Base-by-base conservation (phyloP, 495 filamentous ascomycete species). In the Cladorrhinum samala region DNA sequence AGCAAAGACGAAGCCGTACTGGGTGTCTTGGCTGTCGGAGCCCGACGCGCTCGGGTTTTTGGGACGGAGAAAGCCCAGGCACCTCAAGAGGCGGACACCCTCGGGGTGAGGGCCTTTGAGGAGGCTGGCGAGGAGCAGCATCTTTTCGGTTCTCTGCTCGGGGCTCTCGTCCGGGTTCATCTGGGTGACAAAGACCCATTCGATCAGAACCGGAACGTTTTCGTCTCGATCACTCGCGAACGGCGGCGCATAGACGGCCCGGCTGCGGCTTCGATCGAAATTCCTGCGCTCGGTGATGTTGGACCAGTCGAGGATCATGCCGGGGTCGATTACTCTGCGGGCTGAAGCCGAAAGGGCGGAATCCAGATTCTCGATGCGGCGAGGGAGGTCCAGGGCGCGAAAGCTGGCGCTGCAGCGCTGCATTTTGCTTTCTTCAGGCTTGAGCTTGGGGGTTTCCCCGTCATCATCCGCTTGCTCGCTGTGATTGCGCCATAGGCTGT, bases 171-270 rank as follows among this genome's bases (percentile, higher is more conserved):
- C 17, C 30, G 25, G 3, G 3, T n/a, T n/a, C 46, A 48, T 48
- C 16, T 48, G 46, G 3, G 46, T 3, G 3, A 48, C 3, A 33
- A 48, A 48, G 46, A 48, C 46, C 21, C 25, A 48, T 36, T 48
- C 46, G 9, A 48, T 17, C 11, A 48, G 20, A 23, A 18, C 46
- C n/a, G n/a, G n/a, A n/a, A n/a, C n/a, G n/a, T n/a, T n/a, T n/a
- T n/a, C n/a, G n/a, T n/a, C n/a, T n/a, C n/a, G n/a, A n/a, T n/a
- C n/a, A n/a, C n/a, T n/a, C n/a, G n/a, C n/a, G n/a, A n/a, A n/a
- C n/a, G n/a, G n/a, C n/a, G n/a, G n/a, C n/a, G n/a, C n/a, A n/a
- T n/a, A 48, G 46, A 48, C 8, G 30, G 46, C 24, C 46, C 25
- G 16, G 46, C 21, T 48, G 46, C 30, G 46, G n/a, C n/a, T 33